Percentiles rank a stretch among this genome's conserved stretches.
Evolutionary conservation across 208 protist genomes (phyloP).

Genomic region (Wallacemonas collosoma): DNA sequence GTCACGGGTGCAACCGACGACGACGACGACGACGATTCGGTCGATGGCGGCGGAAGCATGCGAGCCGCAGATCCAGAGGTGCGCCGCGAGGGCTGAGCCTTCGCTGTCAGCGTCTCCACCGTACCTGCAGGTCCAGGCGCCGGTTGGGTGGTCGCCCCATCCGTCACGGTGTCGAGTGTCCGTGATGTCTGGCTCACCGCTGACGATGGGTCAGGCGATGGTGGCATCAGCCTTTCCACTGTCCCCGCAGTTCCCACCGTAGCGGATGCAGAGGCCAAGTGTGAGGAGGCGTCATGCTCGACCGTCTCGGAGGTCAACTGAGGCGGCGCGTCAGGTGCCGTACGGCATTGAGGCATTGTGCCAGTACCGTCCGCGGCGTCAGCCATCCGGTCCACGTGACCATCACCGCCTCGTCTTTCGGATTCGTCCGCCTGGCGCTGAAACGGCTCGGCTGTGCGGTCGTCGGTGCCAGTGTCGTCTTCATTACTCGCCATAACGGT

Average conservation of each 20-base stretch:
- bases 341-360: background rate
- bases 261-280: background rate
- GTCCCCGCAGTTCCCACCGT: background rate
- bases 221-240: background rate
- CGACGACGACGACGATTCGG: constrained; percentile 6
- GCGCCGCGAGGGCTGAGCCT: background rate
- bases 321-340: too few species aligned
- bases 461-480: background rate
- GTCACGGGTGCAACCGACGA: background rate
- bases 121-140: background rate
- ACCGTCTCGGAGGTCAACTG: too few species aligned
- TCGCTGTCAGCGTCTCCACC: background rate
- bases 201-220: background rate
- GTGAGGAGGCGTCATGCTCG: background rate
- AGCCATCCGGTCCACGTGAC: too few species aligned
- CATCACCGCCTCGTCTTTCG: too few species aligned
- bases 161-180: too few species aligned
- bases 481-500: background rate
- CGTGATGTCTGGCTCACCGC: too few species aligned
- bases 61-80: background rate
- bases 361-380: background rate
- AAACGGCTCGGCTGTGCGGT: background rate
- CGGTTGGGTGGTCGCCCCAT: background rate
- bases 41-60: constrained; percentile 17
- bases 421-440: too few species aligned